Evolutionary conservation across 306 rosid species (phyloP).

Genomic region (Albizia julibrissin): DNA sequence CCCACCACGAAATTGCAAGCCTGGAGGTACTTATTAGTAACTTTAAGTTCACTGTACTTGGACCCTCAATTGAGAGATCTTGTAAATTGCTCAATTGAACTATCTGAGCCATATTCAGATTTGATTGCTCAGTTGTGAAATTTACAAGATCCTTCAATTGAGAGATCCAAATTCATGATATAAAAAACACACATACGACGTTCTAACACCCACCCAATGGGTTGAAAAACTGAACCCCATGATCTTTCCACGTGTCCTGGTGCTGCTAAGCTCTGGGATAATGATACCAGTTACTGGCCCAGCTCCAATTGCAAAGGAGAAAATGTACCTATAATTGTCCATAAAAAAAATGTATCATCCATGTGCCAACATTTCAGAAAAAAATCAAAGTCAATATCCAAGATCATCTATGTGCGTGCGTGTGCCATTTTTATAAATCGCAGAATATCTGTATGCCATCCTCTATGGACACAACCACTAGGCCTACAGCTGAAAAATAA

Average conservation of each 20-base stretch:
- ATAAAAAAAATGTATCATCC: constrained; percentile 15
- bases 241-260: constrained; percentile 81
- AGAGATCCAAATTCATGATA: background rate
- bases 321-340: constrained; percentile 66
- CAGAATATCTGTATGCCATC: background rate
- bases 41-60: background rate
- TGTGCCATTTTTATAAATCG: background rate
- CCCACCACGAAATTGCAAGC: constrained; percentile 89
- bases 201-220: constrained; percentile 68
- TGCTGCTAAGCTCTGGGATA: constrained; percentile 90
- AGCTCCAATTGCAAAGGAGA: constrained; percentile 83
- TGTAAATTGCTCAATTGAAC: background rate
- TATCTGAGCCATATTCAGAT: background rate
- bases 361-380: background rate
- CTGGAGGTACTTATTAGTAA: constrained; percentile 37
- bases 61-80: background rate
- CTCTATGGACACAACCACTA: constrained; percentile 6
- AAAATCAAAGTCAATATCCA: constrained; percentile 2
- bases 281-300: constrained; percentile 90
- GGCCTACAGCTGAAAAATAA: background rate
- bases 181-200: too few relatives aligned
- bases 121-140: background rate
- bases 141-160: background rate
- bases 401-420: background rate
- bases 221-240: constrained; percentile 84